Evolutionary conservation across 352 stramenopile genomes (phyloP).

Genomic region (Phytopythium helicoides): DNA sequence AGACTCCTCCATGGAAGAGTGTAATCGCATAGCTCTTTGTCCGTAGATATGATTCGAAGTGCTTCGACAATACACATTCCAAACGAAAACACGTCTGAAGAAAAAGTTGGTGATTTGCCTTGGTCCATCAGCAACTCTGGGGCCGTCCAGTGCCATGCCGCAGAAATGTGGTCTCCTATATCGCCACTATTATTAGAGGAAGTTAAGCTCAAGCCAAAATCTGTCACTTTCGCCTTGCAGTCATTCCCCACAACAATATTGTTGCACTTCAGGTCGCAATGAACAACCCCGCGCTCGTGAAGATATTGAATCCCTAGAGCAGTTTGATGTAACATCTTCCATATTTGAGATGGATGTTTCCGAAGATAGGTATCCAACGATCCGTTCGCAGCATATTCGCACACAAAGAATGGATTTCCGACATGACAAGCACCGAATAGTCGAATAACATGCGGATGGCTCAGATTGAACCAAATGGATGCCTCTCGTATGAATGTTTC

Average conservation of each 20-base stretch:
- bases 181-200: background rate
- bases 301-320: slow-evolving; percentile 32
- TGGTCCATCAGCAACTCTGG: slow-evolving; percentile 3
- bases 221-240: slow-evolving; percentile 24
- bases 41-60: background rate
- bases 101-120: slow-evolving; percentile 4
- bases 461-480: slow-evolving; percentile 28
- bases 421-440: slow-evolving; percentile 33
- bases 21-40: too few species aligned
- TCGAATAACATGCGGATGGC: slow-evolving; percentile 26
- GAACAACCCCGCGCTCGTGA: slow-evolving; percentile 24
- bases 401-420: slow-evolving; percentile 25
- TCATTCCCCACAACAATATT: slow-evolving; percentile 29
- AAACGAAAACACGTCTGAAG: slow-evolving; percentile 18
- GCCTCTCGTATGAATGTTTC: slow-evolving; percentile 22
- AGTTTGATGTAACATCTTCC: slow-evolving; percentile 17
- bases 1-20: background rate
- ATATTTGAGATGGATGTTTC: slow-evolving; percentile 19
- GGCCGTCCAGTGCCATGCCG: slow-evolving; percentile 17
- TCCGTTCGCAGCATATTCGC: slow-evolving; percentile 18
- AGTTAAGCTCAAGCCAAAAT: slow-evolving; percentile 23
- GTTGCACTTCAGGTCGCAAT: slow-evolving; percentile 36
- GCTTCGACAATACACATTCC: slow-evolving; percentile 17
- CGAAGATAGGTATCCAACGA: slow-evolving; percentile 15
- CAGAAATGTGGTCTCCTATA: background rate